phyloP scores from a whole-genome alignment of 1,284 basidiomycete genomes.

The Moesziomyces sp. region DNA sequence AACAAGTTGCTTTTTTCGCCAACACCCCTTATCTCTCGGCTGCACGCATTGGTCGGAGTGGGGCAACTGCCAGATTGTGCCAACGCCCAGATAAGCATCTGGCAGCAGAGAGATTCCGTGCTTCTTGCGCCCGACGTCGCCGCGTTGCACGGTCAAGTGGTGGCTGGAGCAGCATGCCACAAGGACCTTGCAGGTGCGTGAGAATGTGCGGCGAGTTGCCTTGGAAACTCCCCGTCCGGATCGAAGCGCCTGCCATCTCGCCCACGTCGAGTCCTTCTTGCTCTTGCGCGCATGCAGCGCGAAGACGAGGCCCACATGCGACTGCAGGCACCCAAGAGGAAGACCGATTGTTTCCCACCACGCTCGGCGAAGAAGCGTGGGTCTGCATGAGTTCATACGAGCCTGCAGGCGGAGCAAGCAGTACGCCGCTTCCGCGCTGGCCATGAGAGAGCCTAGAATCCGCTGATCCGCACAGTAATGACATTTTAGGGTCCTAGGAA shows the following conservation, averaged over 20 bases:
- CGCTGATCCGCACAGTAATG: too few species aligned
- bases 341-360: background rate
- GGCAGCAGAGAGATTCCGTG: background rate
- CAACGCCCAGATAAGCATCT: background rate
- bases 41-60: background rate
- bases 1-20: too few species aligned
- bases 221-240: background rate
- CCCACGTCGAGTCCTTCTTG: too few species aligned
- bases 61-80: background rate
- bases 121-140: too few species aligned
- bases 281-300: too few species aligned
- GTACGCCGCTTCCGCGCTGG: too few species aligned
- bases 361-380: background rate
- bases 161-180: background rate
- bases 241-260: background rate
- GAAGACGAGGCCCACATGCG: too few species aligned
- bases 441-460: too few species aligned
- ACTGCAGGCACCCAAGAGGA: background rate
- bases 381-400: background rate
- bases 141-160: too few species aligned
- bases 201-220: background rate
- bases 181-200: background rate
- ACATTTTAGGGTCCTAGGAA: background rate
- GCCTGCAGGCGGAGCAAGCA: too few species aligned
- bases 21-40: background rate